Evolutionary conservation across 345 rosid genomes (phyloP).

Genomic region (Arabis hirsuta): DNA sequence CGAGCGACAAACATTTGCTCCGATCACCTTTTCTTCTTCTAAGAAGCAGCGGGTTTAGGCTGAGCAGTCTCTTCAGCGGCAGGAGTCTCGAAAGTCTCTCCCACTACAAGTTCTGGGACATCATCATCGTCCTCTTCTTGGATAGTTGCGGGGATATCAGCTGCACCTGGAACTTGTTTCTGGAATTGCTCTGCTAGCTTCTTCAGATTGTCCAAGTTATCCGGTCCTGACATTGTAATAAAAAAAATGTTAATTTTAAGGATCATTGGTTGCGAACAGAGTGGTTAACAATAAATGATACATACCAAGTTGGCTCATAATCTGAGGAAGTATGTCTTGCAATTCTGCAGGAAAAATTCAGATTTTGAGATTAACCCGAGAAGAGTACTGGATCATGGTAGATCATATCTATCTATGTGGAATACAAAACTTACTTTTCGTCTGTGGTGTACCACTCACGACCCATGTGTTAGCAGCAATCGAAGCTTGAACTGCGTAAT

Average conservation of each 20-base stretch:
- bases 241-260: background rate
- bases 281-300: background rate
- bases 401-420: background rate
- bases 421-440: slow-evolving; percentile 61
- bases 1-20: slow-evolving; percentile 35
- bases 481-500: slow-evolving; percentile 85
- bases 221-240: slow-evolving; percentile 58
- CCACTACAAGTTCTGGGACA: slow-evolving; percentile 84
- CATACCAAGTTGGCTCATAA: slow-evolving; percentile 87
- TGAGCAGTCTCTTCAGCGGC: slow-evolving; percentile 67
- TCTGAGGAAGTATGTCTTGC: slow-evolving; percentile 92
- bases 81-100: slow-evolving; percentile 89
- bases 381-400: background rate
- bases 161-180: slow-evolving; percentile 68
- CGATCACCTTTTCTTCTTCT: slow-evolving; percentile 27
- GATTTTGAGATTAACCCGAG: background rate
- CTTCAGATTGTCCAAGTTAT: slow-evolving; percentile 91
- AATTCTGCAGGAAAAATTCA: slow-evolving; percentile 54
- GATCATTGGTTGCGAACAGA: background rate
- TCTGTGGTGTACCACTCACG: slow-evolving; percentile 90
- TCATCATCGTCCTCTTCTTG: slow-evolving; percentile 75
- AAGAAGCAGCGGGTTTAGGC: slow-evolving; percentile 44
- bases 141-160: slow-evolving; percentile 44
- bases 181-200: slow-evolving; percentile 95
- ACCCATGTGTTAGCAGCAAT: slow-evolving; percentile 98